A percentile compares a stretch with the other conserved stretches of the same genome.
phyloP scores from a whole-genome alignment of 768 basidiomycete genomes.

The Neoboletus magnificus region DNA sequence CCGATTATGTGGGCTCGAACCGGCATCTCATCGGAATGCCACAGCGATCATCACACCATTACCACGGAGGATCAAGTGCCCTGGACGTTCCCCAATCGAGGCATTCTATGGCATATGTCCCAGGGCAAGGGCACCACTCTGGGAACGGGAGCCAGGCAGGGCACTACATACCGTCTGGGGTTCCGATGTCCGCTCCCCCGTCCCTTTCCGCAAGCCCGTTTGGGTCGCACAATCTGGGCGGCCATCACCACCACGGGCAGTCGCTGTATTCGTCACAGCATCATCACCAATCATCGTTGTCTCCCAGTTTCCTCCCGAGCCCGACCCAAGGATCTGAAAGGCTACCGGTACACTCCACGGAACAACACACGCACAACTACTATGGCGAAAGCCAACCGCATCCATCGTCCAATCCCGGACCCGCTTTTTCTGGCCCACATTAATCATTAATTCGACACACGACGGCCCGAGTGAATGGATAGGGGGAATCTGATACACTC shows the following conservation, averaged over 20 bases:
- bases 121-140: conserved; percentile 43
- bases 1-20: conserved; percentile 42
- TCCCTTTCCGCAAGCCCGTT: conserved; percentile 42
- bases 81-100: conserved; percentile 33
- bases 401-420: conserved; percentile 24
- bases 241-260: conserved; percentile 27
- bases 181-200: conserved; percentile 53
- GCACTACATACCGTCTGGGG: conserved; percentile 33
- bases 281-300: conserved; percentile 28
- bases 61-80: conserved; percentile 20
- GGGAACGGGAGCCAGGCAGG: conserved; percentile 30
- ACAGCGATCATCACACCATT: conserved; percentile 31
- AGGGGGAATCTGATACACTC: conserved; percentile 20
- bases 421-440: conserved; percentile 31
- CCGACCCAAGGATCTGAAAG: conserved; percentile 31
- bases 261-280: conserved; percentile 33
- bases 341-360: conserved; percentile 24
- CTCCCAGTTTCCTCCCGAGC: conserved; percentile 29
- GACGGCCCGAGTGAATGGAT: conserved; percentile 9
- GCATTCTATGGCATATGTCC: conserved; percentile 38
- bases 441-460: conserved; percentile 23
- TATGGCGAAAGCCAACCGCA: conserved; percentile 31
- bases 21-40: conserved; percentile 48
- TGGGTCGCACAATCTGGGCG: conserved; percentile 25
- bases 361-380: conserved; percentile 28